These are phyloP conservation scores for Carpinus fangiana DNA, from an alignment of 306 rosid genomes.

Conservation along the genomic window DNA sequence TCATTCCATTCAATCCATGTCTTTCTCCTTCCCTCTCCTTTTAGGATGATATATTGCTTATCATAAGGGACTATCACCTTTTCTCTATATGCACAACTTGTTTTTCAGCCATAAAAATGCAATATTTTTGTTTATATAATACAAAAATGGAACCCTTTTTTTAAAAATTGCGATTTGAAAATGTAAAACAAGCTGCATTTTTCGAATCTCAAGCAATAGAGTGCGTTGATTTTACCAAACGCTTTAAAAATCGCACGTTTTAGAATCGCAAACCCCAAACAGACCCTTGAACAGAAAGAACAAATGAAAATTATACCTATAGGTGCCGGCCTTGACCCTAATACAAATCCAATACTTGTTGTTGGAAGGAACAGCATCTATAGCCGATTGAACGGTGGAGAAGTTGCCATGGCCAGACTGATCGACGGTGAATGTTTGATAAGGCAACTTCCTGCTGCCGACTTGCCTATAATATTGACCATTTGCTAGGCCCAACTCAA, in stretches of 20 bases:
- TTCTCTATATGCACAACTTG: conserved; percentile 46
- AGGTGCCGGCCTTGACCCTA: conserved; percentile 52
- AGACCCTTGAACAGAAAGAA: too few relatives aligned
- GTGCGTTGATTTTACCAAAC: too few relatives aligned
- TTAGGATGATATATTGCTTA: conserved; percentile 57
- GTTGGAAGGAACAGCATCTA: conserved; percentile 57
- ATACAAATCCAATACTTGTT: conserved; percentile 57
- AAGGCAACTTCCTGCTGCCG: conserved; percentile 29
- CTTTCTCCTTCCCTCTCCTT: conserved; percentile 50
- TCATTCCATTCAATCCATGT: conserved; percentile 72
- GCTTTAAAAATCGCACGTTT: too few relatives aligned
- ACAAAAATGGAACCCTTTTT: too few relatives aligned
- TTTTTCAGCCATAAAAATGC: neutral
- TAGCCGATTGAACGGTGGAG: conserved; percentile 65
- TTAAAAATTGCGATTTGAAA: too few relatives aligned
- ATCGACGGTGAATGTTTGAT: conserved; percentile 42
- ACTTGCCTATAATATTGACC: conserved; percentile 29
- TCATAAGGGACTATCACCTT: conserved; percentile 56
- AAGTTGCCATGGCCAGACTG: conserved; percentile 51
- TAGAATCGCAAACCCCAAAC: too few relatives aligned
- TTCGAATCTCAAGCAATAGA: too few relatives aligned
- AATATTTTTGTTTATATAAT: too few relatives aligned
- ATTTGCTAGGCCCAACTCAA: conserved; percentile 21
- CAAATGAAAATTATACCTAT: conserved; percentile 41
- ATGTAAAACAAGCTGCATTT: too few relatives aligned